These are phyloP conservation scores for Lentinula boryana DNA, from an alignment of 768 basidiomycete species.

Conservation along the genomic window DNA sequence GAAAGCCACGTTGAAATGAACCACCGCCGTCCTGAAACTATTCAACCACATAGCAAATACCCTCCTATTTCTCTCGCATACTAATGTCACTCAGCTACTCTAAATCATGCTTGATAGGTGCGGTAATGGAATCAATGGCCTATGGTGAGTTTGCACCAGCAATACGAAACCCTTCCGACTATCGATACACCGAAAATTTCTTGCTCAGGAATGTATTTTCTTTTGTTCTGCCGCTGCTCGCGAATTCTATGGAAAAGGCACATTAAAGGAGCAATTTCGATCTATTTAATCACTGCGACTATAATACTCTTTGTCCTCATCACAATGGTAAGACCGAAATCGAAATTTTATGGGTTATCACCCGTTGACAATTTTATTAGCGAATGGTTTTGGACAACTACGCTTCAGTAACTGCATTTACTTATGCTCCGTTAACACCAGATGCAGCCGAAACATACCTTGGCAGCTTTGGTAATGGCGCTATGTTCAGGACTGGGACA, in stretches of 20 bases:
- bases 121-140: constrained; percentile 8
- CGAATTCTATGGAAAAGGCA: constrained; percentile 6
- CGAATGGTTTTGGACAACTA: constrained; percentile 12
- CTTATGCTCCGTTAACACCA: constrained; percentile 7
- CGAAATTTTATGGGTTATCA: neutral
- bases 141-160: constrained; percentile 3
- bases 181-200: too few species aligned
- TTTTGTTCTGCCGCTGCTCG: constrained; percentile 4
- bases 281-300: constrained; percentile 3
- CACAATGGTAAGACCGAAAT: constrained; percentile 6
- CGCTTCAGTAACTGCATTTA: constrained; percentile 9
- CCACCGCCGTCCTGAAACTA: too few species aligned
- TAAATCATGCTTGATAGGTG: constrained; percentile 8
- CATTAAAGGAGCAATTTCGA: neutral
- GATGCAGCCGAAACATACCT: constrained; percentile 10
- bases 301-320: constrained; percentile 10
- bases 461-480: constrained; percentile 10
- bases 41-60: too few species aligned
- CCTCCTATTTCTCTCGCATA: neutral
- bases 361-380: neutral
- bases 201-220: constrained; percentile 5
- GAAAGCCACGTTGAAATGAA: too few species aligned
- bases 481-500: constrained; percentile 12
- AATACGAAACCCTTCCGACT: neutral
- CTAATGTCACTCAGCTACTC: constrained; percentile 2